phyloP scores from a whole-genome alignment of 768 basidiomycete species.

The Termitomyces sp. region DNA sequence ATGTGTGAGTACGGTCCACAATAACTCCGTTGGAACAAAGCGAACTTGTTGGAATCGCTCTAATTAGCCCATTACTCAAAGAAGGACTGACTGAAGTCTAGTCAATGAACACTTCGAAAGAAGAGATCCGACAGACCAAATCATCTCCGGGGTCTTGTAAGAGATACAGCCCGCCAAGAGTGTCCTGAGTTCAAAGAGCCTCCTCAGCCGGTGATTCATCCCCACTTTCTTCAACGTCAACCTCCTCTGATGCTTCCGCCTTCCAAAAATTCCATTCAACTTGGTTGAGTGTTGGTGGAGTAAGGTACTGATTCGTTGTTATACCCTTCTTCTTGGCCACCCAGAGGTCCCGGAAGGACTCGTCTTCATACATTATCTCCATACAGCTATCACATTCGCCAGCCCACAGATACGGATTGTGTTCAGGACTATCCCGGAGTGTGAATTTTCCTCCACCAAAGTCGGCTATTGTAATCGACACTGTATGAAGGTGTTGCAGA shows the following conservation, averaged over 20 bases:
- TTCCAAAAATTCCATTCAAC: slow-evolving; percentile 27
- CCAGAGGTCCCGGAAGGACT: slow-evolving; percentile 22
- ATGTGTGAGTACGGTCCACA: background rate
- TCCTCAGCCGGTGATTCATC: slow-evolving; percentile 6
- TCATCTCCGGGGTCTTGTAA: no score
- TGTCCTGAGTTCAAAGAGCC: background rate
- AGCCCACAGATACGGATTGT: slow-evolving; percentile 22
- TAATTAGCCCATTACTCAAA: background rate
- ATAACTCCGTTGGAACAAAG: background rate
- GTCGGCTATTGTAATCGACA: slow-evolving; percentile 25
- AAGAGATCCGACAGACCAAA: background rate
- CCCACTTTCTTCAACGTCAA: slow-evolving; percentile 12
- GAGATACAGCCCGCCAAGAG: background rate
- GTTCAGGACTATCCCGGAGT: slow-evolving; percentile 13
- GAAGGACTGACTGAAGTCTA: background rate
- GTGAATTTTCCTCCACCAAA: slow-evolving; percentile 15
- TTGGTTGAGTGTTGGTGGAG: slow-evolving; percentile 21
- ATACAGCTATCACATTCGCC: slow-evolving; percentile 34
- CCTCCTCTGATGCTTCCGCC: slow-evolving; percentile 11
- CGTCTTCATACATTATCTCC: slow-evolving; percentile 27
- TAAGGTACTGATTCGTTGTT: slow-evolving; percentile 13
- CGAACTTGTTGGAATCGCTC: background rate
- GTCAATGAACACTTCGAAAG: background rate
- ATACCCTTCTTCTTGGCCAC: slow-evolving; percentile 24
- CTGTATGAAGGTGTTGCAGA: slow-evolving; percentile 21